phyloP scores from a whole-genome alignment of 108 stramenopile species.

The Aurantiochytrium sp. region DNA sequence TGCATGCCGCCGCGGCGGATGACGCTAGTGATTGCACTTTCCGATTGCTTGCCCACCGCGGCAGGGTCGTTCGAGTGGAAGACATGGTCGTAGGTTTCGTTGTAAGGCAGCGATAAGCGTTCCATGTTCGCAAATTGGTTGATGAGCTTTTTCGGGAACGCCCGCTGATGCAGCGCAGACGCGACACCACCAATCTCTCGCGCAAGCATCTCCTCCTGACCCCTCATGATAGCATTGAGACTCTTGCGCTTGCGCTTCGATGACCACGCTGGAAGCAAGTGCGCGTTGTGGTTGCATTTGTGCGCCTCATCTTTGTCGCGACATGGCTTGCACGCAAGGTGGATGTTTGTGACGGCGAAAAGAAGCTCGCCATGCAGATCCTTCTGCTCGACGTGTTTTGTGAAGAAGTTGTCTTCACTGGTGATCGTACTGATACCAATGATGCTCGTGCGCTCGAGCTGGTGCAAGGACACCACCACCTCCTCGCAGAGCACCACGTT shows the following conservation, averaged over 20 bases:
- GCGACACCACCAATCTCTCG: background rate
- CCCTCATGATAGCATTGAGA: background rate
- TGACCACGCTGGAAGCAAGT: background rate
- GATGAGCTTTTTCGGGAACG: background rate
- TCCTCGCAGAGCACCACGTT: background rate
- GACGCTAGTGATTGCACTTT: background rate
- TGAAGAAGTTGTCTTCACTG: background rate
- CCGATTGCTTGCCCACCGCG: background rate
- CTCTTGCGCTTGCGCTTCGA: background rate
- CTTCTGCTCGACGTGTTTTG: background rate
- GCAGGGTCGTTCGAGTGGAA: background rate
- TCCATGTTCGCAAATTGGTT: background rate
- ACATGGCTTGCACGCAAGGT: background rate
- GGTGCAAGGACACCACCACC: background rate
- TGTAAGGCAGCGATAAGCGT: background rate
- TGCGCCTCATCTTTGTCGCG: background rate
- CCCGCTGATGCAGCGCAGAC: background rate
- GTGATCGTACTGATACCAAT: background rate
- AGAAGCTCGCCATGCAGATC: background rate
- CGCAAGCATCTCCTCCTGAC: background rate
- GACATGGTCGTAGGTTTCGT: background rate
- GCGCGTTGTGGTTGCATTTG: background rate
- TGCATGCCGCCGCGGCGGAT: background rate
- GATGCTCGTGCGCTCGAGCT: background rate
- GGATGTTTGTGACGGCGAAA: background rate